Evolutionary conservation across 306 rosid species (phyloP).

Genomic region (Quercus ilex): DNA sequence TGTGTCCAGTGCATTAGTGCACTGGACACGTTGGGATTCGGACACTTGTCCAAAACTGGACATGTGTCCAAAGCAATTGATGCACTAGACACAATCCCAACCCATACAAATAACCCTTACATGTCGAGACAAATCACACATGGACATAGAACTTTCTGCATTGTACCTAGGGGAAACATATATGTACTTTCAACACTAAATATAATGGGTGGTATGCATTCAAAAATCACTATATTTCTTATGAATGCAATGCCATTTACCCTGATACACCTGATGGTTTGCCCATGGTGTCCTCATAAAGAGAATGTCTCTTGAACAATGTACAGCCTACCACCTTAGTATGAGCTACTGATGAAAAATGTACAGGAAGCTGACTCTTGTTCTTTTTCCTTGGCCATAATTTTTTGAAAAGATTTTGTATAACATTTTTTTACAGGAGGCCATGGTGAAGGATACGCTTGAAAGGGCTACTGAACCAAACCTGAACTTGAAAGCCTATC

Average conservation of each 20-base stretch:
- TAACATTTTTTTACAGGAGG: slow-evolving; percentile 60
- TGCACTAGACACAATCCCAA: too few species aligned
- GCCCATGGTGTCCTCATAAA: background rate
- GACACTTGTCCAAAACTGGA: too few species aligned
- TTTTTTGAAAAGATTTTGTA: background rate
- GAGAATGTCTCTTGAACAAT: background rate
- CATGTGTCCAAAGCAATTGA: too few species aligned
- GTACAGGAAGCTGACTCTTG: background rate
- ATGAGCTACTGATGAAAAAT: background rate
- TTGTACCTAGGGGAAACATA: too few species aligned
- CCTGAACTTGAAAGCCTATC: slow-evolving; percentile 61
- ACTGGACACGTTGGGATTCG: too few species aligned
- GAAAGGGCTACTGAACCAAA: slow-evolving; percentile 76
- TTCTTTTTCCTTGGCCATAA: background rate
- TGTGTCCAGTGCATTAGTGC: too few species aligned
- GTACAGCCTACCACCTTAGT: background rate
- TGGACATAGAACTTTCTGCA: background rate
- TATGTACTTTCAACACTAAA: background rate
- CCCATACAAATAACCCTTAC: background rate
- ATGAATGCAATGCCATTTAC: background rate
- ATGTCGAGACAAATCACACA: background rate
- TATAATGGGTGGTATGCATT: background rate
- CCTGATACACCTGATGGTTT: background rate
- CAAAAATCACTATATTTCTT: background rate
- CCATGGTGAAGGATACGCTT: slow-evolving; percentile 90